Base-by-base conservation (phyloP, 257 asterid species). In the Rubia yunnanensis region DNA sequence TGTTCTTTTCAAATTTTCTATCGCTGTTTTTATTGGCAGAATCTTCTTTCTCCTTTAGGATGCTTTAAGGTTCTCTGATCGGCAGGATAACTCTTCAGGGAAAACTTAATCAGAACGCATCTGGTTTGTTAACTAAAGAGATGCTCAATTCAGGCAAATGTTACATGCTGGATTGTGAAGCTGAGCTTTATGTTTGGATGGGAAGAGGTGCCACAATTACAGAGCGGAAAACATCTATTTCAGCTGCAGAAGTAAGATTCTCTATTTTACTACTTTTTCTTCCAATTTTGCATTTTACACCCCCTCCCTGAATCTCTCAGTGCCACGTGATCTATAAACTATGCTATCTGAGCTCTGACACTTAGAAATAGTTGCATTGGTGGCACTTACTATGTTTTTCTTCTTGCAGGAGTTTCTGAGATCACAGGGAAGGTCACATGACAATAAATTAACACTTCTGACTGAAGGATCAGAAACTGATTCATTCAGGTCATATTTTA, bases 401-500 rank as follows among this genome's bases (percentile, higher is more conserved):
- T 18, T 28, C 14, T 30, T 44, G 38, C 75, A 77, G 81, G 75
- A 72, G 53, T 64, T 72, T 55, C 61, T 77, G 72, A 69, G 81
- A 56, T 69, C 81, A 46, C 69, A 72, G 78, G 78, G 35, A 8
- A 77, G 72, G 70, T 65, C 81, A 39, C 38, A 7, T 14, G 60
- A 64, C 60, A 59, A 70, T 63, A 70, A 65, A 24, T 72, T 72
- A 60, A 69, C 75, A 20, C 71, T 77, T 60, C 75, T 84, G 72
- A 77, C 85, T 65, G 95, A 90, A 81, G 96, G 97, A 72, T 82
- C 74, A 60, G 96, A 90, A 82, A 85, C 95, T 32, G 83, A 83
- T 56, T 68, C 76, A 63, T 90, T 90, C 74, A 78, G 77, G 70
- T 82, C 89, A 36, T 77, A 84, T 75, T 90, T 90, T 69, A 84